Conservation (phyloP, 805 yeast species). For the Candida cerambycidarum region DNA sequence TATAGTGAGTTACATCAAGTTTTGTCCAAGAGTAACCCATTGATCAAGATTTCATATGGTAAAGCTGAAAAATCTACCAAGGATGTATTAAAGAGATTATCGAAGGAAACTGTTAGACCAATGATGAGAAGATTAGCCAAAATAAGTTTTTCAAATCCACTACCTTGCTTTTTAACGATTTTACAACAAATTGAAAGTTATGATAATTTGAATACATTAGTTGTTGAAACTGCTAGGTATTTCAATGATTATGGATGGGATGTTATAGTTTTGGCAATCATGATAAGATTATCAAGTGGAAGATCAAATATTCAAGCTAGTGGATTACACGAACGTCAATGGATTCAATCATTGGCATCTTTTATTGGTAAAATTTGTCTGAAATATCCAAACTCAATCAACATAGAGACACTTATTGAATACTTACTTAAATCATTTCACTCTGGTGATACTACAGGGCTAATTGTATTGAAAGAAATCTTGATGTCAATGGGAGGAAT, state of each 20-base stretch:
- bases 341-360: constrained; percentile 81
- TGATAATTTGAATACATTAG: constrained; percentile 76
- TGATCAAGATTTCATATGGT: constrained; percentile 57
- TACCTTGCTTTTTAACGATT: constrained; percentile 69
- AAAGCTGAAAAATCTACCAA: constrained; percentile 79
- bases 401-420: constrained; percentile 58
- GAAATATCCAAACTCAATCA: constrained; percentile 52
- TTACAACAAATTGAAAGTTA: constrained; percentile 87
- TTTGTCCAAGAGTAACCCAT: constrained; percentile 53
- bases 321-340: constrained; percentile 76
- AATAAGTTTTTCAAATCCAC: constrained; percentile 72
- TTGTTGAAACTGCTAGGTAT: constrained; percentile 74
- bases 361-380: constrained; percentile 75
- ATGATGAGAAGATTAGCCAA: constrained; percentile 75
- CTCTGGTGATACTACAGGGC: constrained; percentile 54
- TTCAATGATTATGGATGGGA: constrained; percentile 85
- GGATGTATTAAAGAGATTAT: constrained; percentile 73
- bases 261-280: constrained; percentile 67
- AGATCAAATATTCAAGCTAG: constrained; percentile 68
- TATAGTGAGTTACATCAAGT: constrained; percentile 76
- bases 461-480: constrained; percentile 66
- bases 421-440: constrained; percentile 65
- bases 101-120: constrained; percentile 71
- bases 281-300: constrained; percentile 69
- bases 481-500: constrained; percentile 78